phyloP scores from a whole-genome alignment of 805 yeast genomes.

The Saccharomyces mikatae region DNA sequence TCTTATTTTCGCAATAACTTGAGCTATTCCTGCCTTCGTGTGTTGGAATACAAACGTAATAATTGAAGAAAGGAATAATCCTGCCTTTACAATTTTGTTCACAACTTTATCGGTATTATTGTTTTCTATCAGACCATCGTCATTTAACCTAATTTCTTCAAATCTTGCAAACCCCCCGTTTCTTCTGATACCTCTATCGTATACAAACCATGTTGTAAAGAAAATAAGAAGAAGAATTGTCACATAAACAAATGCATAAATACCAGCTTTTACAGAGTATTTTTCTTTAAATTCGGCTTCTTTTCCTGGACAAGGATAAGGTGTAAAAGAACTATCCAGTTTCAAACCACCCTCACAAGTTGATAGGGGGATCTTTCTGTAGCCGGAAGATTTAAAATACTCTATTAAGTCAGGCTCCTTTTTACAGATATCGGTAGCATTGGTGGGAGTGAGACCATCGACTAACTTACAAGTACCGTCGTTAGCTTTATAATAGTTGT shows the following conservation, averaged over 20 bases:
- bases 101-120: conserved; percentile 52
- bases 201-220: conserved; percentile 58
- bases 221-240: conserved; percentile 47
- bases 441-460: conserved; percentile 61
- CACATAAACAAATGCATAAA: conserved; percentile 44
- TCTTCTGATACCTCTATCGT: conserved; percentile 70
- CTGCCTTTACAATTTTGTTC: conserved; percentile 49
- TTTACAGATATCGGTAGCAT: conserved; percentile 52
- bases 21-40: conserved; percentile 9
- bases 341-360: conserved; percentile 78
- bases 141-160: conserved; percentile 82
- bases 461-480: conserved; percentile 86
- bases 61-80: conserved; percentile 41
- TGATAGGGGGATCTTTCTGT: conserved; percentile 74
- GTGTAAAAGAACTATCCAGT: conserved; percentile 50
- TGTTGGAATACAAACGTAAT: conserved; percentile 17
- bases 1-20: conserved; percentile 10
- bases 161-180: conserved; percentile 69
- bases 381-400: conserved; percentile 86
- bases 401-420: conserved; percentile 48
- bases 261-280: conserved; percentile 48
- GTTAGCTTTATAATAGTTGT: conserved; percentile 56
- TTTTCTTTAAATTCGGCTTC: conserved; percentile 49
- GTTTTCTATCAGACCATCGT: conserved; percentile 59
- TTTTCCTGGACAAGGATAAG: conserved; percentile 84